These are phyloP conservation scores for Scheffersomyces titani DNA, from an alignment of 1,139 yeast genomes.

Conservation along the genomic window DNA sequence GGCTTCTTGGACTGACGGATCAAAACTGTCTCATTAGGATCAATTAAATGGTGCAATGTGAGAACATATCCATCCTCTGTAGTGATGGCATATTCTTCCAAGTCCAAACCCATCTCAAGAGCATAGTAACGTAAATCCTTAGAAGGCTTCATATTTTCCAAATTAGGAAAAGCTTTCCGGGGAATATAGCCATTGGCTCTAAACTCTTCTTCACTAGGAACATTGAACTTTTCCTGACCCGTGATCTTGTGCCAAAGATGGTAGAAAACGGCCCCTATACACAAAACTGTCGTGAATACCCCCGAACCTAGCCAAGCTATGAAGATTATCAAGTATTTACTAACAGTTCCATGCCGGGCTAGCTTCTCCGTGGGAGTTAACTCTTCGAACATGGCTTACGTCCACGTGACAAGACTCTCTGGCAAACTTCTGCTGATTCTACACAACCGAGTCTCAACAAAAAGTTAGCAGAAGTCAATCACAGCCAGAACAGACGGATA, in stretches of 20 bases:
- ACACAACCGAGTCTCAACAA: background rate
- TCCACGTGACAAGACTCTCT: background rate
- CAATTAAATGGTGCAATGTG: constrained; percentile 61
- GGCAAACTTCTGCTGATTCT: background rate
- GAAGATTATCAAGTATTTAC: constrained; percentile 21
- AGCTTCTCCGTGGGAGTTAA: constrained; percentile 21
- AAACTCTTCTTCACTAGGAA: constrained; percentile 4
- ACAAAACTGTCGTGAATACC: constrained; percentile 26
- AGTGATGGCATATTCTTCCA: constrained; percentile 58
- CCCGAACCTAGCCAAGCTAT: constrained; percentile 30
- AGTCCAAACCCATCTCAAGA: constrained; percentile 55
- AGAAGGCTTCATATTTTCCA: constrained; percentile 28
- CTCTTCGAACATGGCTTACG: constrained; percentile 16
- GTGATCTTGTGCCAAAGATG: constrained; percentile 25
- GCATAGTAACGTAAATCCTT: constrained; percentile 66
- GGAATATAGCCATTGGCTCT: constrained; percentile 23
- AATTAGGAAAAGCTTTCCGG: constrained; percentile 31
- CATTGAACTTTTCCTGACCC: constrained; percentile 22
- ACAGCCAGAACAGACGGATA: background rate
- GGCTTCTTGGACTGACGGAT: constrained; percentile 49
- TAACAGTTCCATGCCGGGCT: constrained; percentile 17
- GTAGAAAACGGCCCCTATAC: constrained; percentile 27
- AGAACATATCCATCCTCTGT: constrained; percentile 84
- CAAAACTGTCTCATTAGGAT: constrained; percentile 43
- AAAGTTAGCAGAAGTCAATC: background rate